Conservation (phyloP, 2,329 filamentous ascomycete species). For the Claviceps spartinae region DNA sequence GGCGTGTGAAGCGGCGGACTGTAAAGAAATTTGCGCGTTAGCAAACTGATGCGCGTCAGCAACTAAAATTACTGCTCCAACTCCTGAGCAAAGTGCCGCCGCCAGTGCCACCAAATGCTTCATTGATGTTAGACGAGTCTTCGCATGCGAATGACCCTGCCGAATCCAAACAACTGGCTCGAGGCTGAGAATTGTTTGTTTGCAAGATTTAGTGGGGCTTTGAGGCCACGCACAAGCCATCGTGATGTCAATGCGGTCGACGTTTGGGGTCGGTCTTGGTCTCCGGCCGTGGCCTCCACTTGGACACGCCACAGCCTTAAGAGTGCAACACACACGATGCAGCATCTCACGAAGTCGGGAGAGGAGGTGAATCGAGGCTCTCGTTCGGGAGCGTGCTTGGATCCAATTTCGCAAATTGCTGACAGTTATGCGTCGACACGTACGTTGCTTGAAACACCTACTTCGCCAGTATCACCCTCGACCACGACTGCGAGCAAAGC, state of each 20-base stretch:
- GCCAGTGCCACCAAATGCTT: background rate
- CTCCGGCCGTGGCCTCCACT: background rate
- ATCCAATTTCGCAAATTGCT: background rate
- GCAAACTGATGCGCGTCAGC: conserved; percentile 4
- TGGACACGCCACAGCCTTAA: background rate
- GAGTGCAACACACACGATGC: background rate
- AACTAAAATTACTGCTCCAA: background rate
- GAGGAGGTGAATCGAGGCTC: background rate
- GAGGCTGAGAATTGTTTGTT: background rate
- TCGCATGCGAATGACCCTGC: background rate
- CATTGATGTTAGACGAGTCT: background rate
- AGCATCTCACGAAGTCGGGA: too few species aligned
- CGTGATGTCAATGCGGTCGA: background rate
- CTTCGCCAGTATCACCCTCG: conserved; percentile 9
- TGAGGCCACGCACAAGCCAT: background rate
- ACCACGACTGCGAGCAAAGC: conserved; percentile 17
- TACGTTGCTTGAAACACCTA: background rate
- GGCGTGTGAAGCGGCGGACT: conserved; percentile 9
- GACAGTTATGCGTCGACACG: background rate
- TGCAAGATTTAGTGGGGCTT: background rate
- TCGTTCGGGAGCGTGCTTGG: background rate
- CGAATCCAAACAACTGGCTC: background rate
- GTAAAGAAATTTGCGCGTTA: conserved; percentile 11
- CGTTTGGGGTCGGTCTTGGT: background rate
- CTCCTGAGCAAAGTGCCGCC: background rate